phyloP scores from a whole-genome alignment of 345 rosid genomes.

The Arabis hirsuta region DNA sequence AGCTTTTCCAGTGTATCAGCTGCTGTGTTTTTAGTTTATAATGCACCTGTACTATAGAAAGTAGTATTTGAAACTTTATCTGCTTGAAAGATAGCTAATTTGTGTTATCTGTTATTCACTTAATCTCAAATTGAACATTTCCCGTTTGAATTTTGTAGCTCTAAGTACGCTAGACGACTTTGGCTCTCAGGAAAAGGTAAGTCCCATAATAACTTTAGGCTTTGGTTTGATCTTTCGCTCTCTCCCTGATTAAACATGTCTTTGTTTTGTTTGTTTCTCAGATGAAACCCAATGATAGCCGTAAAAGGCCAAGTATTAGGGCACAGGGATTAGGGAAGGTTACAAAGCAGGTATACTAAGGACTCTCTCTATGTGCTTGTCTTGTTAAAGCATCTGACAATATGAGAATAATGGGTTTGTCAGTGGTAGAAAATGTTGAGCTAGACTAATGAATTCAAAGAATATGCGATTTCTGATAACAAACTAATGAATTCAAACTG shows the following conservation, averaged over 20 bases:
- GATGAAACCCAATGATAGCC: constrained; percentile 52
- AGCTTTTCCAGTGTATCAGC: background rate
- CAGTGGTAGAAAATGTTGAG: constrained; percentile 8
- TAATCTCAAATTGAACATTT: constrained; percentile 2
- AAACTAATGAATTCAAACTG: too few relatives aligned
- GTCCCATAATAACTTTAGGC: constrained; percentile 27
- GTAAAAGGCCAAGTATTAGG: constrained; percentile 56
- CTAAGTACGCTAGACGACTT: constrained; percentile 47
- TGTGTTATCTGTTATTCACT: background rate
- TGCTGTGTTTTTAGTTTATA: constrained; percentile 7
- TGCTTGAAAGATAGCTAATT: background rate
- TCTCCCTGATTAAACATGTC: constrained; percentile 27
- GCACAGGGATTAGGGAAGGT: constrained; percentile 52
- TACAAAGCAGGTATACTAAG: constrained; percentile 51
- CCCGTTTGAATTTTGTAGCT: constrained; percentile 50
- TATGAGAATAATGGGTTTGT: background rate
- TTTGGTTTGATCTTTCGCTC: constrained; percentile 28
- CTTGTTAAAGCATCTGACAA: constrained; percentile 25
- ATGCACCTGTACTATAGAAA: constrained; percentile 3
- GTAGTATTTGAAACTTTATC: constrained; percentile 15
- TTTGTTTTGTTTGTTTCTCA: constrained; percentile 39
- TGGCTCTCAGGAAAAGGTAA: constrained; percentile 60
- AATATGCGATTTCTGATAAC: background rate
- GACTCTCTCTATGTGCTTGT: constrained; percentile 20
- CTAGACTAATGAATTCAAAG: constrained; percentile 3